Evolutionary conservation across 768 basidiomycete genomes (phyloP).

Genomic region (Coprinopsis marcescibilis): DNA sequence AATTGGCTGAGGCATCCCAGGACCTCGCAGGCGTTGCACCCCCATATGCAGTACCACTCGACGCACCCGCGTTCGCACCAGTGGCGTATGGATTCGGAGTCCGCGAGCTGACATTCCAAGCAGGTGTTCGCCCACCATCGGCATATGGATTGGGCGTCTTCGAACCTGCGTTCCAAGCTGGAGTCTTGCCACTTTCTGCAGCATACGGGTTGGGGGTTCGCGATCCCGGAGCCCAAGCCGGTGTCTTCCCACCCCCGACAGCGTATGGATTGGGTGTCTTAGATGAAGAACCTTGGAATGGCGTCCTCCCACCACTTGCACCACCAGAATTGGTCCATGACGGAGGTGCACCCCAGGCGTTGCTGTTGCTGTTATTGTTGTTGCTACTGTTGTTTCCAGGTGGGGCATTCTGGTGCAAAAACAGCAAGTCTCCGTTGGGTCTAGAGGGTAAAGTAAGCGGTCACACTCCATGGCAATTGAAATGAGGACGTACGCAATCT

Average conservation of each 20-base stretch:
- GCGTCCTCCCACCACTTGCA: conserved; percentile 26
- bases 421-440: conserved; percentile 49
- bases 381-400: conserved; percentile 19
- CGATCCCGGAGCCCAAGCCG: conserved; percentile 50
- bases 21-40: conserved; percentile 40
- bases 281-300: conserved; percentile 23
- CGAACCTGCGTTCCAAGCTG: conserved; percentile 58
- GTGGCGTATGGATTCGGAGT: conserved; percentile 74
- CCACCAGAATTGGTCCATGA: conserved; percentile 19
- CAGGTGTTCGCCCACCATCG: conserved; percentile 62
- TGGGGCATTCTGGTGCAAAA: conserved; percentile 32
- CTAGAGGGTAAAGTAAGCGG: conserved; percentile 27
- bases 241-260: conserved; percentile 47
- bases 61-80: conserved; percentile 27
- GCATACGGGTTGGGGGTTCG: conserved; percentile 70
- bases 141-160: conserved; percentile 69
- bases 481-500: conserved; percentile 55
- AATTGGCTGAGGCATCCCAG: conserved; percentile 25
- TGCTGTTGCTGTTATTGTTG: conserved; percentile 14
- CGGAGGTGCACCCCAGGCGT: conserved; percentile 24
- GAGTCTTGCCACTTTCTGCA: conserved; percentile 53
- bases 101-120: conserved; percentile 53
- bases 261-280: conserved; percentile 71
- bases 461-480: background rate
- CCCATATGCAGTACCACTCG: conserved; percentile 33